phyloP scores from a whole-genome alignment of 2,329 filamentous ascomycete genomes.

The Lithohypha guttulata region DNA sequence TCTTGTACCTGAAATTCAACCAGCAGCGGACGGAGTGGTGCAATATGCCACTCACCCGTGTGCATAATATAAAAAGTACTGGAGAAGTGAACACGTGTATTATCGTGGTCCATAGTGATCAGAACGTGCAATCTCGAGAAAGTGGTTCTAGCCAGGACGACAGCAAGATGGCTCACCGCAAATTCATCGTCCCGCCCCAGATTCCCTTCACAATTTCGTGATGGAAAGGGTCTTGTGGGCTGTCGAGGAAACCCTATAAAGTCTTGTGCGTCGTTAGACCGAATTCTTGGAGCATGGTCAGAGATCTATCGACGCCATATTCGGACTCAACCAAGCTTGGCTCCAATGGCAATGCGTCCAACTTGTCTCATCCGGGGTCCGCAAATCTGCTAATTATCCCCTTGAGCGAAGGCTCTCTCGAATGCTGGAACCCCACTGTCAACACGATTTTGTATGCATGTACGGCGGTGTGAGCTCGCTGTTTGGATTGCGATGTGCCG shows the following conservation, averaged over 20 bases:
- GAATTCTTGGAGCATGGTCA: background rate
- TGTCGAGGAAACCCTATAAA: background rate
- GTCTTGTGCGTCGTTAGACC: background rate
- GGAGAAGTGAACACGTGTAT: too few species aligned
- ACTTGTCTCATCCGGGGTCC: conserved; percentile 5
- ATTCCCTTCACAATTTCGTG: too few species aligned
- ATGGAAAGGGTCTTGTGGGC: too few species aligned
- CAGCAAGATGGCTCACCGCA: too few species aligned
- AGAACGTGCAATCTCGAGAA: too few species aligned
- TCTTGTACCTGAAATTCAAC: too few species aligned
- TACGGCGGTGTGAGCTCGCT: conserved; percentile 7
- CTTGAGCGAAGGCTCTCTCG: background rate
- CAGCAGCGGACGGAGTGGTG: too few species aligned
- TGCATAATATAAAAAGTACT: too few species aligned
- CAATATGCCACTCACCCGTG: too few species aligned
- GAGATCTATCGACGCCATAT: background rate
- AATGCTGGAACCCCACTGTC: conserved; percentile 7
- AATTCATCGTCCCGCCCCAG: too few species aligned
- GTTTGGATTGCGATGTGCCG: background rate
- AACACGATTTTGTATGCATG: background rate
- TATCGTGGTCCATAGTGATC: too few species aligned
- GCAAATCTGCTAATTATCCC: conserved; percentile 8
- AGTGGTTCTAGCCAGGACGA: too few species aligned
- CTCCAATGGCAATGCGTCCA: conserved; percentile 5
- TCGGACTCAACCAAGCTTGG: conserved; percentile 3